Conservation (phyloP, 2,329 filamentous ascomycete species). For the Lasiodiplodia sp. region DNA sequence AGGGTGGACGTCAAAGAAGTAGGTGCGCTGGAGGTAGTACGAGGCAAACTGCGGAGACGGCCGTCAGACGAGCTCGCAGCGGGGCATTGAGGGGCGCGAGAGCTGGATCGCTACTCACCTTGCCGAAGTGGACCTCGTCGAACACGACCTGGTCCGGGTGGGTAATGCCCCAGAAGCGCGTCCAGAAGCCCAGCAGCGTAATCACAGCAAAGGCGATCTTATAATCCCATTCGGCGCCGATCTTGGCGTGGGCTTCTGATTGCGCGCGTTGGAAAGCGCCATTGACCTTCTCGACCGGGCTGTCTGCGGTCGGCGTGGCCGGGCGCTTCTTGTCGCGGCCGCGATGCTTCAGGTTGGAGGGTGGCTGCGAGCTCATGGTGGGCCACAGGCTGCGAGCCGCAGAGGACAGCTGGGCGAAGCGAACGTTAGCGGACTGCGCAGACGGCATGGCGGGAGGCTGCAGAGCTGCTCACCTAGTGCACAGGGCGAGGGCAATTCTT, state of each 20-base stretch:
- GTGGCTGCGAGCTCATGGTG: slow-evolving; percentile 27
- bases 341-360: slow-evolving; percentile 44
- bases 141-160: slow-evolving; percentile 98
- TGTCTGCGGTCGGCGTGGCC: slow-evolving; percentile 45
- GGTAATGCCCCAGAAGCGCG: slow-evolving; percentile 93
- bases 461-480: slow-evolving; percentile 15
- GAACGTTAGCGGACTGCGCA: slow-evolving; percentile 18
- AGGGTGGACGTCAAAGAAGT: slow-evolving; percentile 99
- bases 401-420: slow-evolving; percentile 40
- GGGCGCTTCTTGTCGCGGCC: slow-evolving; percentile 48
- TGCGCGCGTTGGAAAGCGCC: slow-evolving; percentile 43
- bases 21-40: slow-evolving; percentile 92
- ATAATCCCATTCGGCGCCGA: slow-evolving; percentile 79
- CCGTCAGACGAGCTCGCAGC: slow-evolving; percentile 19
- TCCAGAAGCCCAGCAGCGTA: slow-evolving; percentile 84
- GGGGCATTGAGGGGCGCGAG: background rate
- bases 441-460: slow-evolving; percentile 19
- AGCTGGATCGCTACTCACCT: slow-evolving; percentile 66
- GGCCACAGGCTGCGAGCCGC: slow-evolving; percentile 38
- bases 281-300: slow-evolving; percentile 35
- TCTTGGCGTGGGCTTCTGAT: slow-evolving; percentile 41
- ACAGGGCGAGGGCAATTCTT: slow-evolving; percentile 22
- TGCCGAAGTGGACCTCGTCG: slow-evolving; percentile 99
- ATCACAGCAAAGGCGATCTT: slow-evolving; percentile 78
- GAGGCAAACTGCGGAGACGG: slow-evolving; percentile 57